phyloP scores from a whole-genome alignment of 192 early-diverging fungal species.

The Phlyctochytrium arcticum region DNA sequence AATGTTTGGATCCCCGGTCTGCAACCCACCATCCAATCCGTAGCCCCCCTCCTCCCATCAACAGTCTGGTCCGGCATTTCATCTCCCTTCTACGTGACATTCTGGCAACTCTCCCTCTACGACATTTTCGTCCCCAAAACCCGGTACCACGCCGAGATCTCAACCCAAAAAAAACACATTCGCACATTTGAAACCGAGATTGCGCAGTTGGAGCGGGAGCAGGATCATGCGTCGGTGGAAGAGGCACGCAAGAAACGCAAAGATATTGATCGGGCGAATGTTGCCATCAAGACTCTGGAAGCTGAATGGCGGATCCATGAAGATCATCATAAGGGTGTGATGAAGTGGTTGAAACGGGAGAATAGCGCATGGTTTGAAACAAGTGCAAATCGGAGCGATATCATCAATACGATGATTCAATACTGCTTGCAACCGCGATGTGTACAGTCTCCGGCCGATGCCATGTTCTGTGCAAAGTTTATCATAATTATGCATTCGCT shows the following conservation, averaged over 20 bases:
- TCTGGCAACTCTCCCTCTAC: slow-evolving; percentile 74
- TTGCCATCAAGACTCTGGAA: slow-evolving; percentile 7
- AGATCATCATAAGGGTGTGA: slow-evolving; percentile 29
- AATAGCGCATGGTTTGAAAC: slow-evolving; percentile 33
- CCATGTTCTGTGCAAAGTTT: slow-evolving; percentile 72
- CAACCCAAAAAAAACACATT: slow-evolving; percentile 41
- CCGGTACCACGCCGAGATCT: slow-evolving; percentile 59
- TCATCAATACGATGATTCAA: slow-evolving; percentile 49
- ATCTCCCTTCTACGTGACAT: slow-evolving; percentile 70
- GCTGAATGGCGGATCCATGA: slow-evolving; percentile 25
- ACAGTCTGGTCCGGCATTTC: slow-evolving; percentile 38
- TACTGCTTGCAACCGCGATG: slow-evolving; percentile 70
- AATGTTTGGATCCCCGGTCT: slow-evolving; percentile 42
- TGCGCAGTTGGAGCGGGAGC: slow-evolving; percentile 2
- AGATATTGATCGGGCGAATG: slow-evolving; percentile 7
- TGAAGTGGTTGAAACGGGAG: slow-evolving; percentile 28
- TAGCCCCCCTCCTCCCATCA: slow-evolving; percentile 14
- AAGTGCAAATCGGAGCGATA: slow-evolving; percentile 4
- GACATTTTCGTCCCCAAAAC: slow-evolving; percentile 66
- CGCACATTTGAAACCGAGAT: slow-evolving; percentile 36
- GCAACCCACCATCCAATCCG: slow-evolving; percentile 13
- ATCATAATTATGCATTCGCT: slow-evolving; percentile 66
- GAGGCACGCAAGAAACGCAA: slow-evolving; percentile 12
- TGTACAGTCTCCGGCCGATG: slow-evolving; percentile 62
- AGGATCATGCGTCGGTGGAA: not conserved